Base-by-base conservation (phyloP, 768 basidiomycete genomes). In the Lentinus brumalis region DNA sequence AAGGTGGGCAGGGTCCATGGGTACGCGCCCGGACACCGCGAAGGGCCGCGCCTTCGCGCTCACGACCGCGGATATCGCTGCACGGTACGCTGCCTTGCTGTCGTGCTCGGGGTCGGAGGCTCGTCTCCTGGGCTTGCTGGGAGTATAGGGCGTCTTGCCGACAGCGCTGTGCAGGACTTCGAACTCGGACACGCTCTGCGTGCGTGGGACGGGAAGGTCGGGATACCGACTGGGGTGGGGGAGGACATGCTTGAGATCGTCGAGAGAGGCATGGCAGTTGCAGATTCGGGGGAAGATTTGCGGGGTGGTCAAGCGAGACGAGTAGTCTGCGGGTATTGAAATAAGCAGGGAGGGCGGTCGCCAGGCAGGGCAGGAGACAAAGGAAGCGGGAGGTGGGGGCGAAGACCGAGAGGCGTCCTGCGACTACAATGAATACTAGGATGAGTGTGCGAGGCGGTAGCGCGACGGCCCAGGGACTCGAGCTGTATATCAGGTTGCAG, bases 1-100 rank as follows among this genome's bases (percentile, higher is more conserved):
- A 40, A 91, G 75, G 61, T 83, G 82, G 3, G 84, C 79, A 16
- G 87, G 83, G 73, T 91, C 89, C 42, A 91, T 75, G 7, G 87
- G 87, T 50, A 92, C 87, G 35, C 86, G 79, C 0, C 91, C 91
- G 11, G 82, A 83, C 12, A 86, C 80, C 1, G 85, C 81, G 71
- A 87, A 89, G 45, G 87, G 84, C 3, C 79, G 79, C 35, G 83
- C 77, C 70, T 86, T 91, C 14, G 84, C 81, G 11, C 73, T 74
- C 52, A 91, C 74, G 55, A 92, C 71, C 41, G 77, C 76, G 0
- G 82, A 74, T 5, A 91, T 79, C 61, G 80, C 81, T 18, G 84
- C 76, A 55, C 83, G 81, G 62, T 83, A 83, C 10, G 82, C 72
- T 18, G 77, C 73, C 61, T 88, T 86, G 39, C 81, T 79, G 50